Conservation (phyloP, 352 stramenopile genomes). For the Phytopythium boreale region DNA sequence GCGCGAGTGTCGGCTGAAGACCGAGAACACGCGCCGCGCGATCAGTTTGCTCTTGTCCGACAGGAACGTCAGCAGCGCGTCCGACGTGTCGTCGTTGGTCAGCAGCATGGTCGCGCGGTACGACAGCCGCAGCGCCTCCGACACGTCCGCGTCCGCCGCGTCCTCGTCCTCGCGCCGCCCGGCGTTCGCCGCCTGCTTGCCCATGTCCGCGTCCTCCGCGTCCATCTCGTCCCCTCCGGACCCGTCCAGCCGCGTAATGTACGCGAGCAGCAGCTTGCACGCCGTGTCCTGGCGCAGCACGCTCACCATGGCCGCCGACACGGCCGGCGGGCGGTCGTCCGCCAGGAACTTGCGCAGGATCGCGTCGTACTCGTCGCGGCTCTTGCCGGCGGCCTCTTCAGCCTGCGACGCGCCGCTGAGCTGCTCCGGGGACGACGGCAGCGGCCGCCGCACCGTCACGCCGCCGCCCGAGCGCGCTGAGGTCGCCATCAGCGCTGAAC, state of each 20-base stretch:
- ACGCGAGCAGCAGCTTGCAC: slow-evolving; percentile 52
- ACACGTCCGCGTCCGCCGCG: slow-evolving; percentile 30
- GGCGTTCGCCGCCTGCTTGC: slow-evolving; percentile 17
- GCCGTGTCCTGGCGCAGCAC: slow-evolving; percentile 58
- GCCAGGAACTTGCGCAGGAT: slow-evolving; percentile 45
- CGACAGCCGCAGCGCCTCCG: slow-evolving; percentile 62
- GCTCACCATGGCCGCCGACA: slow-evolving; percentile 57
- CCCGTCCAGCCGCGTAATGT: slow-evolving; percentile 59
- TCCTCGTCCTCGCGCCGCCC: slow-evolving; percentile 15
- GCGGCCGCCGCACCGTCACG: slow-evolving; percentile 23
- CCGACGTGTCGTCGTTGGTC: slow-evolving; percentile 79
- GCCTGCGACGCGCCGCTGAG: neutral
- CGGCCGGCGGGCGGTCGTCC: slow-evolving; percentile 38
- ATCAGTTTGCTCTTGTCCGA: slow-evolving; percentile 76
- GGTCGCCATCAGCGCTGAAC: neutral
- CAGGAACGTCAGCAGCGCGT: slow-evolving; percentile 80
- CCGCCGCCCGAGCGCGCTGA: slow-evolving; percentile 6
- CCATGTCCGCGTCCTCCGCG: slow-evolving; percentile 40
- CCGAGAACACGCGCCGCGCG: slow-evolving; percentile 74
- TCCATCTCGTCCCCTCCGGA: slow-evolving; percentile 21
- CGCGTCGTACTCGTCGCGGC: slow-evolving; percentile 21
- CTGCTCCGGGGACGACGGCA: neutral
- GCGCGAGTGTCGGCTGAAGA: slow-evolving; percentile 61
- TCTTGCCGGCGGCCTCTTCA: slow-evolving; percentile 10
- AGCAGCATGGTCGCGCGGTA: slow-evolving; percentile 89